Evolutionary conservation across 1,139 yeast genomes (phyloP), one percentile per base, ranked within the genome.

Genomic region (Lizanozyma gosingica): DNA sequence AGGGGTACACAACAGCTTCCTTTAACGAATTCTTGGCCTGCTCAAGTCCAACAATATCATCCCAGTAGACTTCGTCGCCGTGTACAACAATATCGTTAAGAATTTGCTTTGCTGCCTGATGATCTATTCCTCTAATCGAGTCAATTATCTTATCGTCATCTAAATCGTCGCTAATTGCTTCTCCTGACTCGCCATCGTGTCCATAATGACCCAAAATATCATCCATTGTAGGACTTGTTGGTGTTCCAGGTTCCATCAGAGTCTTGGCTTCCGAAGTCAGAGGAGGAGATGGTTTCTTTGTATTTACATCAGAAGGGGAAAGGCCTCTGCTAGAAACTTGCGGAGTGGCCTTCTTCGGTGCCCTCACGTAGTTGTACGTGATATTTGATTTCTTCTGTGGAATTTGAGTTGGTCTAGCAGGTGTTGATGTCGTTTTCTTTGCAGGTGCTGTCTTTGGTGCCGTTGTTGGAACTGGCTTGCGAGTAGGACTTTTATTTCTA

Each of bases 41-140:
- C 45, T 88, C 97, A 34, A 92, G 64, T 1, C 98, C 98, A 1
- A 96, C 97, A 48, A 92, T 87, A 57, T 92, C 98, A 37, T 83
- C 94, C 98, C 98, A 92, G 54, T 79, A 86, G 1, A 92, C 97
- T 52, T 88, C 94, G 59, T 92, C 97, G 6, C 97, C 97, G 45
- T 83, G 86, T 6, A 88, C 88, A 4, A 90, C 94, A 49, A 92
- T 87, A 56, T 92, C 97, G 50, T 85, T 84, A 47, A 92, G 69
- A 40, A 92, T 92, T 56, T 87, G 96, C 42, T 62, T 55, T 40
- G 70, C 65, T 43, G 76, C 55, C 53, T 55, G 35, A 41, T 55
- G 45, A 48, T 71, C 76, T 8, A 70, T 63, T 2, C 76, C 76
- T 39, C 64, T 52, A 22, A 70, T 59, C 14, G 64, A 60, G 11